phyloP scores from a whole-genome alignment of 768 basidiomycete species.

The Macrocybe gigantea region DNA sequence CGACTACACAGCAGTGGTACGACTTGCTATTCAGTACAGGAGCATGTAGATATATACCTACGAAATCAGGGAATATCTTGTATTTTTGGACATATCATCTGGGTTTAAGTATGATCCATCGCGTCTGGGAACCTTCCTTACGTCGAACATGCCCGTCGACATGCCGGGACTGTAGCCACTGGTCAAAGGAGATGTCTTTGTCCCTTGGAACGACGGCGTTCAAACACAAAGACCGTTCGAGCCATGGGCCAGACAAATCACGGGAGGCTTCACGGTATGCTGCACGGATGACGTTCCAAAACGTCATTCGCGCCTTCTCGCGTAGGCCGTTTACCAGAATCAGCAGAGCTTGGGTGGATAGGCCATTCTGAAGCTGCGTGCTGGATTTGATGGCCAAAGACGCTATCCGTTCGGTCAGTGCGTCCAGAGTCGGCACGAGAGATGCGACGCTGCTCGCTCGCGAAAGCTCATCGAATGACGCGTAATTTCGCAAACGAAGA shows the following conservation, averaged over 20 bases:
- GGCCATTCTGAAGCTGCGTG: background rate
- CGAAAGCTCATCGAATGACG: slow-evolving; percentile 42
- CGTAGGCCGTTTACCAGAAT: slow-evolving; percentile 42
- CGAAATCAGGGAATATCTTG: background rate
- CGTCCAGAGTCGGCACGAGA: slow-evolving; percentile 12
- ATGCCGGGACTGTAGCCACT: slow-evolving; percentile 47
- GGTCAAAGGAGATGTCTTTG: slow-evolving; percentile 27
- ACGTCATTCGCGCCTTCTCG: slow-evolving; percentile 41
- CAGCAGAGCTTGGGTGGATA: slow-evolving; percentile 35
- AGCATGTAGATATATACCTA: slow-evolving; percentile 5
- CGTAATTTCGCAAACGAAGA: slow-evolving; percentile 51
- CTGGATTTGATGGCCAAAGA: slow-evolving; percentile 7
- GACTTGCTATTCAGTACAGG: background rate
- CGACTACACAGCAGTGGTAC: too few relatives aligned
- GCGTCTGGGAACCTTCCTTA: slow-evolving; percentile 52
- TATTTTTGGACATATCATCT: slow-evolving; percentile 15
- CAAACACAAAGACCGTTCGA: slow-evolving; percentile 42
- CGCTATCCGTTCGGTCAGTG: slow-evolving; percentile 4
- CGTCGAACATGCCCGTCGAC: slow-evolving; percentile 40
- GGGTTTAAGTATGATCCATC: slow-evolving; percentile 58
- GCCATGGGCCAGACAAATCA: slow-evolving; percentile 26
- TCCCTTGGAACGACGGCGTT: slow-evolving; percentile 24
- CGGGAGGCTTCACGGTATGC: slow-evolving; percentile 48
- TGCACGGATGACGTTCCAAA: slow-evolving; percentile 55
- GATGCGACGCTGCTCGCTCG: slow-evolving; percentile 14